Evolutionary conservation across 2,329 filamentous ascomycete species (phyloP).

Genomic region (Diaporthe amygdali): DNA sequence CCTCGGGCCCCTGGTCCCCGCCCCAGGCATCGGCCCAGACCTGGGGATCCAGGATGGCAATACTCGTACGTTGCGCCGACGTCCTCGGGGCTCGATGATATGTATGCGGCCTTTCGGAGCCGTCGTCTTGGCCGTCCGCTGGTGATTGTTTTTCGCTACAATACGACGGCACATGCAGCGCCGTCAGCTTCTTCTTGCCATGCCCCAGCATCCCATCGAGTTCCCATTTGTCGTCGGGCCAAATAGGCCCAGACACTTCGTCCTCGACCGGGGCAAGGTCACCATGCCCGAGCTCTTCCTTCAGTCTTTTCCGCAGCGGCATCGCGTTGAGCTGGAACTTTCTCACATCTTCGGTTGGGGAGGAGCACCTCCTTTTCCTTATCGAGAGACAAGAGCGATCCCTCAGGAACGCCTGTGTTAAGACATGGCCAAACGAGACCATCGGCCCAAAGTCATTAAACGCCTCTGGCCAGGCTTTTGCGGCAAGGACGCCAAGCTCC

Average conservation of each 20-base stretch:
- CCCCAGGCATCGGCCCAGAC: neutral
- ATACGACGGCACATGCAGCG: neutral
- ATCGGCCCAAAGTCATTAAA: slow-evolving; percentile 3
- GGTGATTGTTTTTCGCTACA: neutral
- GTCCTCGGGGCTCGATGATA: neutral
- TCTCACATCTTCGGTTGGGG: neutral
- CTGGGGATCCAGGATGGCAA: slow-evolving; percentile 16
- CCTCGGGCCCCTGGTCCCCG: neutral
- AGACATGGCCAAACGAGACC: neutral
- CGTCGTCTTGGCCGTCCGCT: neutral
- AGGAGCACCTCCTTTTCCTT: neutral
- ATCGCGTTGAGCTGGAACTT: neutral
- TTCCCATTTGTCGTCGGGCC: slow-evolving; percentile 5
- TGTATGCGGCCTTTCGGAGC: neutral
- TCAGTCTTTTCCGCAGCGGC: neutral
- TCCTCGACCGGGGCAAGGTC: slow-evolving; percentile 2
- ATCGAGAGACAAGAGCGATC: neutral
- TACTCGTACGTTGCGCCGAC: neutral
- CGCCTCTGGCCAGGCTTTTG: slow-evolving; percentile 12
- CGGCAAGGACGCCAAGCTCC: slow-evolving; percentile 1
- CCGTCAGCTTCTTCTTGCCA: neutral
- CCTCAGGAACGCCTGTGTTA: slow-evolving; percentile 2
- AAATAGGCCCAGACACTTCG: neutral
- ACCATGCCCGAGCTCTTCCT: neutral
- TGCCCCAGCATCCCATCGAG: neutral